Evolutionary conservation across 495 filamentous ascomycete species (phyloP).

Genomic region (Neurospora sp.): DNA sequence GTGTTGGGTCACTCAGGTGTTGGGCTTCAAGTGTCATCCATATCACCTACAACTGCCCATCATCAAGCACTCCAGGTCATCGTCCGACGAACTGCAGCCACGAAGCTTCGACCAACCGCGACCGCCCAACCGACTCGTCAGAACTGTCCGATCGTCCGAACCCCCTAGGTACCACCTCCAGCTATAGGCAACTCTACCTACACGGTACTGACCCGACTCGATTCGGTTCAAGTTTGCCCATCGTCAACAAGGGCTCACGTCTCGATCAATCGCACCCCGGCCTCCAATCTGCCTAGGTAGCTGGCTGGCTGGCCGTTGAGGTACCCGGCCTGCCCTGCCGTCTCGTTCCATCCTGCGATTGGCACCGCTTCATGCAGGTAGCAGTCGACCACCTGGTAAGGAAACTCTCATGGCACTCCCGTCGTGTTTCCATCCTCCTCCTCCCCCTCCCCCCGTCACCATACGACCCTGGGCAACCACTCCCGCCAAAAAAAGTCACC

Average conservation of each 20-base stretch:
- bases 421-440: not conserved
- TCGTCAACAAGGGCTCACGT: not conserved
- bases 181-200: not conserved
- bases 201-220: not conserved
- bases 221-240: not conserved
- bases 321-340: slow-evolving; percentile 2
- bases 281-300: not conserved
- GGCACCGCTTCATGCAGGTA: slow-evolving; percentile 14
- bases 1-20: not conserved
- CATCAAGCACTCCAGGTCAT: not conserved
- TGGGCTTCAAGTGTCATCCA: not conserved
- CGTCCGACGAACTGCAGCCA: not conserved
- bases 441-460: not conserved
- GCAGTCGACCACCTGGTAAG: slow-evolving; percentile 2
- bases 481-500: not conserved
- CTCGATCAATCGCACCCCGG: not conserved
- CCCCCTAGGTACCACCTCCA: not conserved
- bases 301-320: not conserved
- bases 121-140: not conserved
- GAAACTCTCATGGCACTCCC: slow-evolving; percentile 3
- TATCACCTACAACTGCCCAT: not conserved
- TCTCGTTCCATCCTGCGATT: slow-evolving; percentile 3
- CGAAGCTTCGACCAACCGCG: not conserved
- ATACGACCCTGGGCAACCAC: not conserved
- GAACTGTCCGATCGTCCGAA: not conserved